A percentile compares a stretch with the other conserved stretches of the same genome.
These are phyloP conservation scores for Plantago ovata DNA, from an alignment of 257 asterid genomes.

Conservation along the genomic window DNA sequence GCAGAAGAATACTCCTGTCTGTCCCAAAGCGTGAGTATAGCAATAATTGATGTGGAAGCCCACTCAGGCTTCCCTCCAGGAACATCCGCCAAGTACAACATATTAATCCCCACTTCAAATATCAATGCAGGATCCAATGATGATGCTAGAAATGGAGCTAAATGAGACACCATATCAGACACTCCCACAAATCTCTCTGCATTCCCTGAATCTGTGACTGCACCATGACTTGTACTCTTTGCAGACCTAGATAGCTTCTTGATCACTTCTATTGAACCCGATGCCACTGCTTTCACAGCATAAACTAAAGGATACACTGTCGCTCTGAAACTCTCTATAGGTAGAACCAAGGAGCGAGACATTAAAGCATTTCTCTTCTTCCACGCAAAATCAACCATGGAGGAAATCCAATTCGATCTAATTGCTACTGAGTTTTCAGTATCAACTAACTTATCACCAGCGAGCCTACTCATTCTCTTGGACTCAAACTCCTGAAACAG, in stretches of 20 bases:
- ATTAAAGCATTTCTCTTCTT: slow-evolving; percentile 62
- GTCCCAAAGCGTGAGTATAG: slow-evolving; percentile 92
- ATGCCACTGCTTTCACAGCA: slow-evolving; percentile 77
- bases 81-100: slow-evolving; percentile 89
- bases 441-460: slow-evolving; percentile 87
- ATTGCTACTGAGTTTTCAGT: slow-evolving; percentile 83
- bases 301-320: slow-evolving; percentile 70
- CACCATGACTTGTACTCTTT: slow-evolving; percentile 26
- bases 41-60: slow-evolving; percentile 81
- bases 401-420: slow-evolving; percentile 76
- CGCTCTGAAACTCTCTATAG: slow-evolving; percentile 76
- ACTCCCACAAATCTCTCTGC: slow-evolving; percentile 79
- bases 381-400: slow-evolving; percentile 79
- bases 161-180: slow-evolving; percentile 81
- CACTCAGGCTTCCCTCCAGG: slow-evolving; percentile 96
- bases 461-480: slow-evolving; percentile 83
- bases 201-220: slow-evolving; percentile 35
- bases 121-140: slow-evolving; percentile 85
- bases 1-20: slow-evolving; percentile 92
- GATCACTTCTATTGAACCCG: slow-evolving; percentile 69
- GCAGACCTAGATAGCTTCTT: slow-evolving; percentile 70
- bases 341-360: slow-evolving; percentile 68
- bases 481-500: slow-evolving; percentile 88
- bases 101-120: slow-evolving; percentile 86
- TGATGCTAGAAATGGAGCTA: slow-evolving; percentile 80